Conservation (phyloP, 2,329 filamentous ascomycete genomes). For the Trichoderma atrobrunneum region DNA sequence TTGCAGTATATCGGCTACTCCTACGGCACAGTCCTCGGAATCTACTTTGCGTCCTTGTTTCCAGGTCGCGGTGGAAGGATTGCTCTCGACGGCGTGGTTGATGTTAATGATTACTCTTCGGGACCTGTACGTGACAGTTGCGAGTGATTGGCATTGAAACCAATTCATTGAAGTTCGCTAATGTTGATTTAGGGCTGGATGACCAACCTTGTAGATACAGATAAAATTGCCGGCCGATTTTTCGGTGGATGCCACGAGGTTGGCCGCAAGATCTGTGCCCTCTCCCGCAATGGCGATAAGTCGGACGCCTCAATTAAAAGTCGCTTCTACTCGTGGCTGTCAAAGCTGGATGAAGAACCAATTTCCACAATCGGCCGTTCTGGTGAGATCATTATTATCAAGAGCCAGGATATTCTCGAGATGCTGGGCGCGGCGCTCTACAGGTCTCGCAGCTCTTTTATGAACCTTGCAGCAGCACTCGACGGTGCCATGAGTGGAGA, state of each 20-base stretch:
- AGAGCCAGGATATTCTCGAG: not conserved
- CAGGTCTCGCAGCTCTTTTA: not conserved
- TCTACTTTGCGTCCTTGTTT: not conserved
- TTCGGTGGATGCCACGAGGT: not conserved
- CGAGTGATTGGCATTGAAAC: not conserved
- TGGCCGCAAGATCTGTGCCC: not conserved
- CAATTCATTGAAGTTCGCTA: not conserved
- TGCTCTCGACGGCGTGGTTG: not conserved
- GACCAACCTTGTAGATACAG: not conserved
- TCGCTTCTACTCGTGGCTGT: not conserved
- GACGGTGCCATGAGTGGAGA: not conserved
- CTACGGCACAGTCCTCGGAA: not conserved
- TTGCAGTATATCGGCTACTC: not conserved
- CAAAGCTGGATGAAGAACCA: not conserved
- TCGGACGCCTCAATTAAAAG: not conserved
- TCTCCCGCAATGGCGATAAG: not conserved
- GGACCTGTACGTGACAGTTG: not conserved
- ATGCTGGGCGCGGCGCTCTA: not conserved
- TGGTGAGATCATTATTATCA: not conserved
- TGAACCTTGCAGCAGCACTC: not conserved
- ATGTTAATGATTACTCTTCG: not conserved
- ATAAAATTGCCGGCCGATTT: not conserved
- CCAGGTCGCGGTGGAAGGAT: not conserved
- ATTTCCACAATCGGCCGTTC: not conserved
- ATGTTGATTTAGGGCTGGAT: not conserved